These are phyloP conservation scores for Cyclanthera cordifolia DNA, from an alignment of 306 rosid genomes.

Conservation along the genomic window DNA sequence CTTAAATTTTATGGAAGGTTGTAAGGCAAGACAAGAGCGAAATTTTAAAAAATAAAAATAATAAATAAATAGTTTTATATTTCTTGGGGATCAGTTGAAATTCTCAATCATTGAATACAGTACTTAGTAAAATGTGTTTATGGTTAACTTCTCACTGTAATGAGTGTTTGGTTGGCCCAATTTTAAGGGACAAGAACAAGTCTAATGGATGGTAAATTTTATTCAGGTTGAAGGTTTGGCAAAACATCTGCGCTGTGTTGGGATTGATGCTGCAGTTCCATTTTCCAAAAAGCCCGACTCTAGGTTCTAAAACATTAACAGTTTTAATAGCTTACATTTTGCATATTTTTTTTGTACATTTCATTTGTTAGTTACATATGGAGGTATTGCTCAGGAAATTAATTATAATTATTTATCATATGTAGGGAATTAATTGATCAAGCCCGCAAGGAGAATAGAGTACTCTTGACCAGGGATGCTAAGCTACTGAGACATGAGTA, in stretches of 20 bases:
- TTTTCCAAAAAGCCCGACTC: conserved; percentile 65
- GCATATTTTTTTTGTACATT: conserved; percentile 5
- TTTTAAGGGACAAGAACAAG: not conserved
- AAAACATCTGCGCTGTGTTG: conserved; percentile 86
- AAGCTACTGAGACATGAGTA: conserved; percentile 63
- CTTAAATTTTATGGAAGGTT: not conserved
- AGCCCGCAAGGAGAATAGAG: conserved; percentile 61
- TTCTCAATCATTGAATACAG: not conserved
- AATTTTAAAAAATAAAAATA: not conserved
- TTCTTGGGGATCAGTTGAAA: not conserved
- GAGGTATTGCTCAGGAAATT: not conserved
- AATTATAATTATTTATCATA: conserved; percentile 15
- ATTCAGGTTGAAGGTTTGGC: conserved; percentile 92
- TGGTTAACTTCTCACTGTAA: not conserved
- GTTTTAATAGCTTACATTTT: conserved; percentile 2
- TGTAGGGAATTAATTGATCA: conserved; percentile 64
- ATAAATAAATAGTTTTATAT: not conserved
- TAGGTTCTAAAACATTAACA: conserved; percentile 31
- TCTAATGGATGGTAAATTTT: conserved; percentile 20
- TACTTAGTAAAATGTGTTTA: not conserved
- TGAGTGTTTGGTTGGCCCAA: not conserved
- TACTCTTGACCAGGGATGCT: conserved; percentile 79
- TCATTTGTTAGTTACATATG: not conserved
- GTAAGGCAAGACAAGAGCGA: conserved; percentile 10
- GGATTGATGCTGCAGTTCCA: conserved; percentile 88